These are phyloP conservation scores for Eucalyptus pauciflora DNA, from an alignment of 345 rosid species.

Conservation along the genomic window DNA sequence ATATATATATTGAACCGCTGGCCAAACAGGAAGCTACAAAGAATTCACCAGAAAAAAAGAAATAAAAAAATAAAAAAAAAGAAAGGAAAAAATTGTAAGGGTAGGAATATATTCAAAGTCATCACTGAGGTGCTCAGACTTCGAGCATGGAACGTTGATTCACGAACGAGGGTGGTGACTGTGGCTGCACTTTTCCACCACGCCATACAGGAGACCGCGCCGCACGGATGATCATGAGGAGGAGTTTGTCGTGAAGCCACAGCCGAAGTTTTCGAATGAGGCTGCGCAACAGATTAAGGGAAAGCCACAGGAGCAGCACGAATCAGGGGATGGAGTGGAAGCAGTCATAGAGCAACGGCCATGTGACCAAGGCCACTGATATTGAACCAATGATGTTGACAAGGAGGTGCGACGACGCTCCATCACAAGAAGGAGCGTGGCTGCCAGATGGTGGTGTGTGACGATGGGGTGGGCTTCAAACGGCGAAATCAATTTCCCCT, in stretches of 20 bases:
- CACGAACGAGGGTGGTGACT: not conserved
- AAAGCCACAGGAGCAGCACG: not conserved
- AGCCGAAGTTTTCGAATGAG: not conserved
- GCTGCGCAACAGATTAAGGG: not conserved
- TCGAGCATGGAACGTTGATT: not conserved
- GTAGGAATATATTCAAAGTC: no score
- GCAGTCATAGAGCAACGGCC: not conserved
- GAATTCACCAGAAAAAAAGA: no score
- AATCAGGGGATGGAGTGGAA: not conserved
- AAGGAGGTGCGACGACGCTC: not conserved
- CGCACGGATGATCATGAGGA: not conserved
- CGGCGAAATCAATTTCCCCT: no score
- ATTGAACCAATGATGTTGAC: not conserved
- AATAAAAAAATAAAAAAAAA: no score
- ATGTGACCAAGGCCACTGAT: not conserved
- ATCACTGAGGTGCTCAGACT: not conserved
- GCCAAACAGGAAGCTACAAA: no score
- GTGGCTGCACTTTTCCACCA: not conserved
- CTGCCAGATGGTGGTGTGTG: not conserved
- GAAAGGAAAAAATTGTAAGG: not conserved
- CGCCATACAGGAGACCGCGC: not conserved
- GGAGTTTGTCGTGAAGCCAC: not conserved
- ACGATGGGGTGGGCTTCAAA: not conserved
- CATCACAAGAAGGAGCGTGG: not conserved
- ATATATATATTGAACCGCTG: no score